These are phyloP conservation scores for Debaryomyces psychrophilus DNA, from an alignment of 1,139 yeast genomes.

Conservation along the genomic window DNA sequence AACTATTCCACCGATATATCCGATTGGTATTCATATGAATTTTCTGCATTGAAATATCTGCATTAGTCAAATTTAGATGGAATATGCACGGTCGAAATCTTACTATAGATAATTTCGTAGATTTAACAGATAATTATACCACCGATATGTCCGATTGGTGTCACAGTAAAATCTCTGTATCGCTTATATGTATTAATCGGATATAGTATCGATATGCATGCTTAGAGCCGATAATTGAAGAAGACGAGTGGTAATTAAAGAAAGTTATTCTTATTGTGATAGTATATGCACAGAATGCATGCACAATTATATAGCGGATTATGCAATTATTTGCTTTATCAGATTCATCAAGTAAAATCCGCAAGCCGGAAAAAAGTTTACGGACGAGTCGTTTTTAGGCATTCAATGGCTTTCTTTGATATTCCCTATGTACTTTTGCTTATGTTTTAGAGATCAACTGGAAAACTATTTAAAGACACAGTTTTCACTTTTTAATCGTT, in stretches of 20 bases:
- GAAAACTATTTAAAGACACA: neutral
- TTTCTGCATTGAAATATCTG: neutral
- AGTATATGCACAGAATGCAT: neutral
- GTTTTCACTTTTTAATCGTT: neutral
- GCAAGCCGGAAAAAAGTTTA: neutral
- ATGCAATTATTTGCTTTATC: neutral
- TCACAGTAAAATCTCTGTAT: neutral
- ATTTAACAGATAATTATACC: neutral
- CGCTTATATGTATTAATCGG: neutral
- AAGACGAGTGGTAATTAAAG: no score
- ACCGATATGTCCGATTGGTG: neutral
- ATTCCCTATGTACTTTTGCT: neutral
- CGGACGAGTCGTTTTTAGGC: neutral
- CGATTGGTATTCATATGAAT: neutral
- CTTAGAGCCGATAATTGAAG: no score
- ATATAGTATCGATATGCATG: neutral
- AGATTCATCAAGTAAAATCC: neutral
- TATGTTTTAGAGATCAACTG: neutral
- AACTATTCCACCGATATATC: neutral
- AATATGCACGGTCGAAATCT: no score
- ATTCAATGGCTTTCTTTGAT: neutral
- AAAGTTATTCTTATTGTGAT: no score
- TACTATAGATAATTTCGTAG: no score
- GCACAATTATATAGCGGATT: neutral
- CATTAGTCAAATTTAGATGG: no score